Percentiles rank a stretch among this genome's conserved stretches.
Evolutionary conservation across 345 rosid species (phyloP).

Genomic region (Euclidium syriacum): DNA sequence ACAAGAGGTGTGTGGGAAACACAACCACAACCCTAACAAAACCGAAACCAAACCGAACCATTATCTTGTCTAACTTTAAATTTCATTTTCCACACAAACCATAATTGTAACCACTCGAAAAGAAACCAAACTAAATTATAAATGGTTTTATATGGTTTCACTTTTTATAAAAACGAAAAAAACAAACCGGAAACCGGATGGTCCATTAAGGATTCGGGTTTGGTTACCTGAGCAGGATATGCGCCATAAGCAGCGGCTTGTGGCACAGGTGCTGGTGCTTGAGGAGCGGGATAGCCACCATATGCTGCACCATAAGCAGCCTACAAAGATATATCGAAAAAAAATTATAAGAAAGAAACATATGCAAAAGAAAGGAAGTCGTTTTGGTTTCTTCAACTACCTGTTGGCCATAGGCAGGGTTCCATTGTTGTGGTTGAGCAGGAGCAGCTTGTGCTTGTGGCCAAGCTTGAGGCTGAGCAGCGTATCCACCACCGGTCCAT

Average conservation of each 20-base stretch:
- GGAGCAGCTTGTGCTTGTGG: slow-evolving; percentile 65
- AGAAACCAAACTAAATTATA: background rate
- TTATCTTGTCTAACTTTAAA: too few species aligned
- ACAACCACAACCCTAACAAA: too few species aligned
- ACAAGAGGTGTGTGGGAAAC: too few species aligned
- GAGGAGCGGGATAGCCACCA: slow-evolving; percentile 60
- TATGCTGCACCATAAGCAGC: slow-evolving; percentile 74
- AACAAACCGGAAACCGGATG: too few species aligned
- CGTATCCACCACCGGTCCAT: slow-evolving; percentile 81
- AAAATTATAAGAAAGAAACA: background rate
- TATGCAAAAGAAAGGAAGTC: background rate
- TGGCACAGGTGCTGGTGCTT: slow-evolving; percentile 61
- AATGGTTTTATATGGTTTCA: too few species aligned
- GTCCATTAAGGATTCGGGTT: too few species aligned
- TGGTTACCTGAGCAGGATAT: slow-evolving; percentile 80
- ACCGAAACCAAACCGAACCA: background rate
- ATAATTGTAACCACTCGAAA: background rate
- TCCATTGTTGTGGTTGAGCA: slow-evolving; percentile 67
- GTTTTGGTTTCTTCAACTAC: slow-evolving; percentile 25
- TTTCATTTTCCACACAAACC: background rate
- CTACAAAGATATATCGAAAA: slow-evolving; percentile 27
- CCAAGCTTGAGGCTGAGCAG: slow-evolving; percentile 84
- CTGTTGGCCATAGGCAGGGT: slow-evolving; percentile 78
- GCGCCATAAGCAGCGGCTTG: slow-evolving; percentile 66
- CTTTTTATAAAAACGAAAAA: too few species aligned